Evolutionary conservation across 2,329 filamentous ascomycete genomes (phyloP), one percentile per base, ranked within the genome.

Genomic region (Fusarium oligoseptatum): DNA sequence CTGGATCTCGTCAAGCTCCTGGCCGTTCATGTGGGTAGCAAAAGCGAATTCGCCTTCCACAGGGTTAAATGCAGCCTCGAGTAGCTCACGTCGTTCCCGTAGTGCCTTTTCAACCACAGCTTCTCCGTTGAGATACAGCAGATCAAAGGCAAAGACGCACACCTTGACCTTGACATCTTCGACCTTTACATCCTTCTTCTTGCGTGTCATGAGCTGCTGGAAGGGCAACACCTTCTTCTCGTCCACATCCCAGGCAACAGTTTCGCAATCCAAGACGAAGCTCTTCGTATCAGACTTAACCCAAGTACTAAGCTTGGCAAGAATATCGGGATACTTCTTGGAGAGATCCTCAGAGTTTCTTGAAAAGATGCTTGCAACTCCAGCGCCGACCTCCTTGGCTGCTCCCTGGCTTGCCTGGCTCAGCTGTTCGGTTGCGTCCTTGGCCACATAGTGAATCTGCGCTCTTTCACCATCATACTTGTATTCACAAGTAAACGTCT

Each of bases 211-310:
- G 52, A 99, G 89, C 81, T 98, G 95, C 83, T 99, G 97, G 87
- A 99, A 99, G 0, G 97, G 97, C 43, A 99, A 84, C 15, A 99
- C 94, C 83, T 98, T 98, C 88, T 98, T 98, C 86, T 97, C 95
- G 2, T 89, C 88, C n/a, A 94, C 89, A 82, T 99, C 97, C 96
- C 97, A 98, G 1, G 94, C 97, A 14, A 98, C 97, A 1, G 96
- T 98, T 85, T 99, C 97, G 81, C 97, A 99, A 82, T 99, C 97
- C n/a, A 99, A 87, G 15, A 99, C 97, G 80, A 99, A 99, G 81
- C 95, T 98, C 84, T 94, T 94, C 12, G 97, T 98, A 34, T 92
- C 94, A 3, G 92, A 86, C 81, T 97, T 97, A 77, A 99, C 92
- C 97, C 97, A 99, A 1, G 90, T 92, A 41, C 94, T 88, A 14